Evolutionary conservation across 257 asterid genomes (phyloP), one percentile per base, ranked within the genome.

Genomic region (Coffea eugenioides): DNA sequence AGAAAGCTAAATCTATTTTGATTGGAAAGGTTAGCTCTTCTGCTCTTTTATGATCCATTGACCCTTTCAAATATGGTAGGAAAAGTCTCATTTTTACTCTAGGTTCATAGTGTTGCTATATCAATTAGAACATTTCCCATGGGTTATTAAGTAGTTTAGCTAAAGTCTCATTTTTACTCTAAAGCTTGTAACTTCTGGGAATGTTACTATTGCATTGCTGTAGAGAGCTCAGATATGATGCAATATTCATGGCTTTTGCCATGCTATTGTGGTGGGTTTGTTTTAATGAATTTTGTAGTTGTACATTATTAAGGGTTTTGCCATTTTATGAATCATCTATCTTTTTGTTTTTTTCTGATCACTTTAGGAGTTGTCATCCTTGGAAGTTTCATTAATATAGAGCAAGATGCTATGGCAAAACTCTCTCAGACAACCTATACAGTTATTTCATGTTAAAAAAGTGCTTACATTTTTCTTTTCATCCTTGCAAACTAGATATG

Each of bases 1-100:
- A 86, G 97, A 95, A 93, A 85, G 91, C 97, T 21, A 95, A 93
- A 85, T 95, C 98, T 68, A 89, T 92, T 83, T 78, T 93, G 88
- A 93, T 95, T 23, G 99, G 87, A 80, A 95, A 95, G 99, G 99
- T 93, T 79, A 78, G 89, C 69, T 73, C 72, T 61, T 59, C 2
- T 2, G 7, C 13, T 25, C 67, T 51, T 41, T 27, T 39, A 3
- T 46, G 48, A 7, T 39, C 21, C 27, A 39, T 75, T 59, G 25
- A 59, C 56, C 34, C 15, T 20, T 23, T 18, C 8, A 34, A 13
- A 13, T 6, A 1, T 20, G 14, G 11, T 5, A 13, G 36, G 13
- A 41, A 21, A 4, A n/a, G 25, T 20, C 56, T 10, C 25, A 13
- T 31, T 20, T 52, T n/a, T 34, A 0, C 72, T 67, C 36, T 14